Evolutionary conservation across 768 basidiomycete species (phyloP).

Genomic region (Leccinum broughii): DNA sequence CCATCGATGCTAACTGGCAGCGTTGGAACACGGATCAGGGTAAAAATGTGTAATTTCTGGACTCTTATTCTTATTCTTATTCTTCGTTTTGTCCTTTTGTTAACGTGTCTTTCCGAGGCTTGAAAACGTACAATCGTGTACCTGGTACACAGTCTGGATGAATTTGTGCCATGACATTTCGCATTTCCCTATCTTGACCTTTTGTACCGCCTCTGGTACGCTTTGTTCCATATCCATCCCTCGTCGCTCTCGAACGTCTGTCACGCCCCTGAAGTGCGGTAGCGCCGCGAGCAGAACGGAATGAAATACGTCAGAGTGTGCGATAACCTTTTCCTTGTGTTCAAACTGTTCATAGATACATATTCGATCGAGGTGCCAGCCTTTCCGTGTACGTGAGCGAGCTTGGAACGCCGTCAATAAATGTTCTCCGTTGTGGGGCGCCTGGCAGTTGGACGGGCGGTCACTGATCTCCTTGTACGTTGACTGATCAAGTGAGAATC

Average conservation of each 20-base stretch:
- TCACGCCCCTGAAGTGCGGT: background rate
- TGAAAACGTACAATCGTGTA: background rate
- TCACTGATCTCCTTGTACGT: background rate
- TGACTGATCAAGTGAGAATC: background rate
- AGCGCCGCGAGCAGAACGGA: background rate
- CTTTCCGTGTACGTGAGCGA: background rate
- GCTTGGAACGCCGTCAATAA: background rate
- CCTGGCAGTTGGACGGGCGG: background rate
- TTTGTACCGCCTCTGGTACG: conserved; percentile 1
- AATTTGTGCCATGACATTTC: background rate
- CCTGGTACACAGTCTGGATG: background rate
- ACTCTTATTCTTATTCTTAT: background rate
- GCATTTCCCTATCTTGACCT: background rate
- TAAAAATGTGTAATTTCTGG: conserved; percentile 5
- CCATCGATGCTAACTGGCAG: conserved; percentile 23
- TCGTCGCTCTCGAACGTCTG: background rate
- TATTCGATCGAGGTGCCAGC: background rate
- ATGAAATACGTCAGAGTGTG: background rate
- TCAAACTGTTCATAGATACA: background rate
- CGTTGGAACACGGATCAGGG: conserved; percentile 16
- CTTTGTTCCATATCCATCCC: background rate
- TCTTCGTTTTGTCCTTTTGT: conserved; percentile 17
- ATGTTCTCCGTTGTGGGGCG: background rate
- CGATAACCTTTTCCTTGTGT: background rate
- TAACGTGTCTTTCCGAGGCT: background rate